Evolutionary conservation across 2,329 filamentous ascomycete species (phyloP).

Genomic region (Chalaropsis ovoidea): DNA sequence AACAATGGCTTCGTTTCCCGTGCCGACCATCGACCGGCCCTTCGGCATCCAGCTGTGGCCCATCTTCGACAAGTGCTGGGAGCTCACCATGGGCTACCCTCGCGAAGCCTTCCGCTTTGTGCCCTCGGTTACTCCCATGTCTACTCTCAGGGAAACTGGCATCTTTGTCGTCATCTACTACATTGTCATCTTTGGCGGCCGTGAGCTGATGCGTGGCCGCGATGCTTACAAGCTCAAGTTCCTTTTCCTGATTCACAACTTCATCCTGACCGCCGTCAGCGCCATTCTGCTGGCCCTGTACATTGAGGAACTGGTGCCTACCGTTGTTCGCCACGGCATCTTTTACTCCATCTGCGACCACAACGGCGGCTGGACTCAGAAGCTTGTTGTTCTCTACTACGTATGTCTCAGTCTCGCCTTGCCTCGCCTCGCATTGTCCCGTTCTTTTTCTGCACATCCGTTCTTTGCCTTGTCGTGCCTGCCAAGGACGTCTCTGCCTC

Average conservation of each 20-base stretch:
- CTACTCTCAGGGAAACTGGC: slow-evolving; percentile 72
- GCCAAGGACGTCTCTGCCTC: not conserved
- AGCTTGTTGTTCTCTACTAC: slow-evolving; percentile 90
- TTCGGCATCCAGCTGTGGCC: slow-evolving; percentile 91
- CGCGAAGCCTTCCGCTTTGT: slow-evolving; percentile 79
- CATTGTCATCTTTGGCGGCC: slow-evolving; percentile 80
- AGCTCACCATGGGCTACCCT: slow-evolving; percentile 65
- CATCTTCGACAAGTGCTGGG: slow-evolving; percentile 81
- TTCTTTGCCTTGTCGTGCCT: not conserved
- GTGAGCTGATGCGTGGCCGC: slow-evolving; percentile 82
- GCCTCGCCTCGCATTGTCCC: not conserved
- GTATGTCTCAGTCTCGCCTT: slow-evolving; percentile 46
- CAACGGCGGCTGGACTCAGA: slow-evolving; percentile 85
- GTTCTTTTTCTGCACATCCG: not conserved
- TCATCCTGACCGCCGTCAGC: slow-evolving; percentile 81
- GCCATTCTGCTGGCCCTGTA: slow-evolving; percentile 71
- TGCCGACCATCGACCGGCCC: slow-evolving; percentile 78
- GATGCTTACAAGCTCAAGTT: slow-evolving; percentile 74
- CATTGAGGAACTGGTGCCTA: slow-evolving; percentile 81
- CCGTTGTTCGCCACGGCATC: slow-evolving; percentile 65
- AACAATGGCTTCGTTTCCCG: slow-evolving; percentile 26
- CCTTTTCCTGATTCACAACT: slow-evolving; percentile 93
- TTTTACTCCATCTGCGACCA: slow-evolving; percentile 80
- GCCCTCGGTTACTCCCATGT: slow-evolving; percentile 74
- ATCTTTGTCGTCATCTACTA: slow-evolving; percentile 84